phyloP scores from a whole-genome alignment of 2,329 filamentous ascomycete genomes.

The Botryotinia convoluta region DNA sequence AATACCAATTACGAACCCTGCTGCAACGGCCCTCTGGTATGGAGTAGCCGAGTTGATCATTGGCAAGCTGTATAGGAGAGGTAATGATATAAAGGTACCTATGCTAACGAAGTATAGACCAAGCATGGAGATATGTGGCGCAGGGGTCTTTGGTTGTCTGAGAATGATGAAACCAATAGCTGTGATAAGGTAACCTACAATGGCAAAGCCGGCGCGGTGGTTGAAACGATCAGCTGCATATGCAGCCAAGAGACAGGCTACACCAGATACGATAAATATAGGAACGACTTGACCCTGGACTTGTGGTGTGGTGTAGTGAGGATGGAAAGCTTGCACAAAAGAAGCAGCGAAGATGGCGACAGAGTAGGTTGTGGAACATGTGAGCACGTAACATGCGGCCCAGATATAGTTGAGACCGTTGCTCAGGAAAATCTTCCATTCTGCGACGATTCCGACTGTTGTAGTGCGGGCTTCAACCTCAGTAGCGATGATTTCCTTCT shows the following conservation, averaged over 20 bases:
- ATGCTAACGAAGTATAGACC: conserved; percentile 66
- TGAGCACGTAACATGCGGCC: conserved; percentile 40
- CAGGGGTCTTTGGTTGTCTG: conserved; percentile 32
- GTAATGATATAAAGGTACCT: conserved; percentile 59
- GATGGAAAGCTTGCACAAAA: conserved; percentile 64
- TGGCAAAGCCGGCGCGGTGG: conserved; percentile 41
- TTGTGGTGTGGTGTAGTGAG: conserved; percentile 65
- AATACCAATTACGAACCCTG: conserved; percentile 59
- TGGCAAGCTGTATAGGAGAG: conserved; percentile 66
- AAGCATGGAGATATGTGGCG: conserved; percentile 38
- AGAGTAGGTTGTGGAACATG: conserved; percentile 55
- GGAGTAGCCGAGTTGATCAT: conserved; percentile 61
- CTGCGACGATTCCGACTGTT: conserved; percentile 66
- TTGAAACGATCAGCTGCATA: conserved; percentile 39
- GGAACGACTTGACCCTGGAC: conserved; percentile 43
- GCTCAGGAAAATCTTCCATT: conserved; percentile 51
- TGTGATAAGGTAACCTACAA: conserved; percentile 34
- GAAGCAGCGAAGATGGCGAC: conserved; percentile 53
- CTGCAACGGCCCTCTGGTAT: conserved; percentile 51
- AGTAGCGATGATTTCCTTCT: conserved; percentile 40
- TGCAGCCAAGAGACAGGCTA: conserved; percentile 37
- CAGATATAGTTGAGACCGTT: conserved; percentile 59
- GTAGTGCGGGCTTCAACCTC: conserved; percentile 44
- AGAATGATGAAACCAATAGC: conserved; percentile 41
- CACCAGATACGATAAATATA: conserved; percentile 40